Conservation (phyloP, 495 filamentous ascomycete genomes). For the Aspergillus wentii region DNA sequence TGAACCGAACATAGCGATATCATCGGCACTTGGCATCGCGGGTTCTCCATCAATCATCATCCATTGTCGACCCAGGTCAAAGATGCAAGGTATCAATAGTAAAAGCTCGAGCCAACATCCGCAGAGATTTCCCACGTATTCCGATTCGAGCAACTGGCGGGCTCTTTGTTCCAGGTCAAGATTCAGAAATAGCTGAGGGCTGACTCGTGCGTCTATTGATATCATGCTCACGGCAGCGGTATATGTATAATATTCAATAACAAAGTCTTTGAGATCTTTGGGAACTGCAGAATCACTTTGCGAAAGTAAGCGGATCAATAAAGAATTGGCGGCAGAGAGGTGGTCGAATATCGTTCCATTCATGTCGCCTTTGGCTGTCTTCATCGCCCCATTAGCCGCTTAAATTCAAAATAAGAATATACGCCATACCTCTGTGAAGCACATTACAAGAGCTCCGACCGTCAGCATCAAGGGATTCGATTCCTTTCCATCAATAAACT, state of each 20-base stretch:
- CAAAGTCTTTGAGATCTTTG: conserved; percentile 32
- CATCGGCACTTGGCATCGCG: conserved; percentile 25
- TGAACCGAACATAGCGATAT: conserved; percentile 36
- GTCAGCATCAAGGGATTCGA: conserved; percentile 30
- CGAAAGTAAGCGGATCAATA: conserved; percentile 25
- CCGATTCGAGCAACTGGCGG: conserved; percentile 20
- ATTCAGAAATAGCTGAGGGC: conserved; percentile 28
- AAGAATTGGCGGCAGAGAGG: conserved; percentile 27
- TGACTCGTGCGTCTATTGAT: conserved; percentile 32
- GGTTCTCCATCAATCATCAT: conserved; percentile 23
- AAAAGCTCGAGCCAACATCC: conserved; percentile 34
- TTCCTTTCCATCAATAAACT: conserved; percentile 35
- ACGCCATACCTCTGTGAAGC: conserved; percentile 31
- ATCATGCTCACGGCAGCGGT: conserved; percentile 40
- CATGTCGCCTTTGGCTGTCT: conserved; percentile 35
- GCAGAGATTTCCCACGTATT: conserved; percentile 33
- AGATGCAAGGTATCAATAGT: conserved; percentile 31
- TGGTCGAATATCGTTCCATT: conserved; percentile 36
- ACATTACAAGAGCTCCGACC: conserved; percentile 33
- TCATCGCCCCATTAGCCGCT: no score
- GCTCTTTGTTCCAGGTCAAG: conserved; percentile 32
- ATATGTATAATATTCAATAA: conserved; percentile 36
- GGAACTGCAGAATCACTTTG: conserved; percentile 29
- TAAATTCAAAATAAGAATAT: no score
- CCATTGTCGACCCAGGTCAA: conserved; percentile 36